These are phyloP conservation scores for Lophiostoma macrostomum DNA, from an alignment of 495 filamentous ascomycete species.

Conservation along the genomic window DNA sequence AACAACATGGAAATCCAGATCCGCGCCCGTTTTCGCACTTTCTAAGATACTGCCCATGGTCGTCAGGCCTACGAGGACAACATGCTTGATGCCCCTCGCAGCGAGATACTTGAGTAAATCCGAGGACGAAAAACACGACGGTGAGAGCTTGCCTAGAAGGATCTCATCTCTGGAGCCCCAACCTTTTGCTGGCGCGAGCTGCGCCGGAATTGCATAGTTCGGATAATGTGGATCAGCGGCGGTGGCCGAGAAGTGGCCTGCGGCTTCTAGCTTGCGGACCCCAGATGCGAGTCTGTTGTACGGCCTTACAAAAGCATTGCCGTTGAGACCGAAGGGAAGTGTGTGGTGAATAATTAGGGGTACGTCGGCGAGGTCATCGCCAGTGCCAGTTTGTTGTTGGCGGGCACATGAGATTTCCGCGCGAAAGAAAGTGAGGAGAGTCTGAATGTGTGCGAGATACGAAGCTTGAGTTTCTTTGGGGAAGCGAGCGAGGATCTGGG, in stretches of 20 bases:
- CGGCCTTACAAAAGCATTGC: slow-evolving; percentile 4
- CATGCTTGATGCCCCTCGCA: too few species aligned
- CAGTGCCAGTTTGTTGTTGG: neutral
- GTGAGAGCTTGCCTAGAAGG: too few species aligned
- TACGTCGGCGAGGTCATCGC: neutral
- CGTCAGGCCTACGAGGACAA: too few species aligned
- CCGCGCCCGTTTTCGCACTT: too few species aligned
- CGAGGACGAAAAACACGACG: too few species aligned
- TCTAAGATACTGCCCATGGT: too few species aligned
- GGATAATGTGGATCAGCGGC: neutral
- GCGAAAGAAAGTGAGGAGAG: neutral
- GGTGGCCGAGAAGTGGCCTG: neutral
- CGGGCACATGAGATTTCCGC: neutral
- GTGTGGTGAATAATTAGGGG: slow-evolving; percentile 10
- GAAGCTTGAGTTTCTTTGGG: neutral
- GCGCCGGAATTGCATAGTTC: too few species aligned
- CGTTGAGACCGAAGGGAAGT: slow-evolving; percentile 7
- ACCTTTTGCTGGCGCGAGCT: too few species aligned
- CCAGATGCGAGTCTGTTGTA: slow-evolving; percentile 10
- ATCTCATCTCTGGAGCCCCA: too few species aligned
- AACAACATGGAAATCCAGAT: too few species aligned
- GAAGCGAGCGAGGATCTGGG: slow-evolving; percentile 4
- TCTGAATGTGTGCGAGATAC: neutral
- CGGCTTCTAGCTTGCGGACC: slow-evolving; percentile 1
- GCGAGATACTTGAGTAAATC: too few species aligned